These are phyloP conservation scores for Ogataea henricii DNA, from an alignment of 805 yeast genomes.

Conservation along the genomic window DNA sequence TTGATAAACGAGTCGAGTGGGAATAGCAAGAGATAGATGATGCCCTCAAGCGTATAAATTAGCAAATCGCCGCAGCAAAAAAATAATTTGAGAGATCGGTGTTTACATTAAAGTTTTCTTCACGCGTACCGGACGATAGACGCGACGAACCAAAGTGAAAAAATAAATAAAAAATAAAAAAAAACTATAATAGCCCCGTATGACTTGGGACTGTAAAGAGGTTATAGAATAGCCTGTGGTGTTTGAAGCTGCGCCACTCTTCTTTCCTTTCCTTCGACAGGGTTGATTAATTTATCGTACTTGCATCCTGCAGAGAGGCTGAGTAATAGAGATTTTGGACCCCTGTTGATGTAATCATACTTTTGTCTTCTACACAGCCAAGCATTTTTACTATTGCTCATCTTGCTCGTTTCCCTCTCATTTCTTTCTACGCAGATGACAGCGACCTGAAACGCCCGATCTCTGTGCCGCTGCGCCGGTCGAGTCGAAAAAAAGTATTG, in stretches of 20 bases:
- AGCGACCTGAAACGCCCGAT: slow-evolving; percentile 5
- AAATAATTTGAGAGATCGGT: not conserved
- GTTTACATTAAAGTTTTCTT: not conserved
- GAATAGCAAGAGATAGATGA: no score
- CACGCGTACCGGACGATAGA: not conserved
- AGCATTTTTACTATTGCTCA: not conserved
- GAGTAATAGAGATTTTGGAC: not conserved
- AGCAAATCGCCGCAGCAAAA: not conserved
- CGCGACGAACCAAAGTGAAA: no score
- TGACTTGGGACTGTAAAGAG: no score
- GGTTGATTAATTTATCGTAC: not conserved
- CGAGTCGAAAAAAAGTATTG: not conserved
- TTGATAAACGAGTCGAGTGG: no score
- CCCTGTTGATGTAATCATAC: not conserved
- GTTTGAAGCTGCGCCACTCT: no score
- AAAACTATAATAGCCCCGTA: no score
- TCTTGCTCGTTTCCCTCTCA: not conserved
- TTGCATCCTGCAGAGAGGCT: not conserved
- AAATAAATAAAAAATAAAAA: no score
- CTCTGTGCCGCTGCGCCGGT: slow-evolving; percentile 4
- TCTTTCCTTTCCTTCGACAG: no score
- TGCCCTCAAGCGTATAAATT: no score
- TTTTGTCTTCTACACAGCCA: not conserved
- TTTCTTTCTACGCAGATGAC: slow-evolving; percentile 1
- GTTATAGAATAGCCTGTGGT: no score